Percentiles rank a stretch among this genome's conserved stretches.
Evolutionary conservation across 2,329 filamentous ascomycete species (phyloP).

Genomic region (Zarea fungicola): DNA sequence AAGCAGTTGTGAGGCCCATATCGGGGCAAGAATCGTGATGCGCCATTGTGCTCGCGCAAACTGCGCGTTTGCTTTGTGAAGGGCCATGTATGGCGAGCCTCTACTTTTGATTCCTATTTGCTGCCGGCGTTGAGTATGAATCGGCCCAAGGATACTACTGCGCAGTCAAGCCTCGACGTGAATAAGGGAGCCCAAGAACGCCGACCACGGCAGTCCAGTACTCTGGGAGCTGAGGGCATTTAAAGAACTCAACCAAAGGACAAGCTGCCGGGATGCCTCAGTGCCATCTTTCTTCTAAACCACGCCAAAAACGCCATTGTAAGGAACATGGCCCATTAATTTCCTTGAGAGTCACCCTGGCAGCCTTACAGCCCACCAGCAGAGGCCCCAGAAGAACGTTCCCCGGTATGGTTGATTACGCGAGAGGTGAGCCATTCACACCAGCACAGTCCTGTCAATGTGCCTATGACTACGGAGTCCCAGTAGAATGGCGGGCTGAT

Average conservation of each 20-base stretch:
- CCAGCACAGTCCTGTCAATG: not conserved
- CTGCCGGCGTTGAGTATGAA: not conserved
- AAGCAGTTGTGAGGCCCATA: conserved; percentile 44
- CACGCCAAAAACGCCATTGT: not conserved
- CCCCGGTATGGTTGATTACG: not conserved
- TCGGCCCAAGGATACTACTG: no score
- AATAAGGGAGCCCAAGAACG: not conserved
- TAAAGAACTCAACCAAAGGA: not conserved
- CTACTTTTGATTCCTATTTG: not conserved
- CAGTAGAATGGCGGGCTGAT: not conserved
- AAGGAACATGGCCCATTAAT: not conserved
- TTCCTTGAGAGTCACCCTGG: not conserved
- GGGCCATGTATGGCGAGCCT: conserved; percentile 27
- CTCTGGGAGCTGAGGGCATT: not conserved
- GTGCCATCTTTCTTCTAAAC: not conserved
- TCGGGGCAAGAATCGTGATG: conserved; percentile 40
- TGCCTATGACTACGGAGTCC: not conserved
- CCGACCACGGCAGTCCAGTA: not conserved
- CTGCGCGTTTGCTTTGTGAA: conserved; percentile 46
- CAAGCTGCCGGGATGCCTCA: not conserved
- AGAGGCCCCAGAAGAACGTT: not conserved
- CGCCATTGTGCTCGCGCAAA: conserved; percentile 50
- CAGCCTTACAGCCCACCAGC: conserved; percentile 4
- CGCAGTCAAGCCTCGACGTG: no score
- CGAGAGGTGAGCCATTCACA: not conserved